These are phyloP conservation scores for Harrya chromipes DNA, from an alignment of 768 basidiomycete species.

Conservation along the genomic window DNA sequence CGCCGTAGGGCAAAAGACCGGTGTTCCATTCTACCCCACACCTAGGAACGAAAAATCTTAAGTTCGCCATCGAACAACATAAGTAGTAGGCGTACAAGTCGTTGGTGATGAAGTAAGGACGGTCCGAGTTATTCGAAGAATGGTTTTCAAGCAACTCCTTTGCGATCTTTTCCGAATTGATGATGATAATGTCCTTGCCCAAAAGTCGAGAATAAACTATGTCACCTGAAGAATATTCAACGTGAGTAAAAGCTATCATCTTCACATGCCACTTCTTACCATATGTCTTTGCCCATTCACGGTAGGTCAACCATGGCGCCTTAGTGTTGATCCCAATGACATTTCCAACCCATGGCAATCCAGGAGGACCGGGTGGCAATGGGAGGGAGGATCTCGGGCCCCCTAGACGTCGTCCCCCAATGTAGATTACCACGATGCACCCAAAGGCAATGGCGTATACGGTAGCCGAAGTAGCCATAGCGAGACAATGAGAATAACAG, in stretches of 20 bases:
- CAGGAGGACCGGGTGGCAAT: conserved; percentile 1
- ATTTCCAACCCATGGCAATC: conserved; percentile 1
- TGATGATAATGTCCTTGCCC: conserved; percentile 22
- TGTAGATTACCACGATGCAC: neutral
- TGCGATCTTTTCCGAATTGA: conserved; percentile 34
- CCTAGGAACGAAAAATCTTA: neutral
- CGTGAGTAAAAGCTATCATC: neutral
- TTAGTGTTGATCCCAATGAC: neutral
- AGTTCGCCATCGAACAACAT: neutral
- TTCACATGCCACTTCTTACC: neutral
- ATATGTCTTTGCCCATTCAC: neutral
- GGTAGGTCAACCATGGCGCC: conserved; percentile 1
- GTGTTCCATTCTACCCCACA: conserved; percentile 18
- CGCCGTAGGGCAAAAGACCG: conserved; percentile 18
- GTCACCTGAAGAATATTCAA: neutral
- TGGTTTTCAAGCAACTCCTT: conserved; percentile 38
- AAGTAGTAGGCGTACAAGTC: neutral
- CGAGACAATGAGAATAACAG: too few relatives aligned
- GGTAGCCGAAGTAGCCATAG: neutral
- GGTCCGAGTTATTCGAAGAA: conserved; percentile 36
- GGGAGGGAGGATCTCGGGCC: neutral
- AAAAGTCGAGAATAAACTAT: conserved; percentile 2
- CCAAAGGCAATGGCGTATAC: neutral
- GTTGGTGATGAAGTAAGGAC: conserved; percentile 7
- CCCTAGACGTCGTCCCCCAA: neutral